Evolutionary conservation across 2,329 filamentous ascomycete species (phyloP), one percentile per base, ranked within the genome.

Genomic region (Alternaria triticimaculans): DNA sequence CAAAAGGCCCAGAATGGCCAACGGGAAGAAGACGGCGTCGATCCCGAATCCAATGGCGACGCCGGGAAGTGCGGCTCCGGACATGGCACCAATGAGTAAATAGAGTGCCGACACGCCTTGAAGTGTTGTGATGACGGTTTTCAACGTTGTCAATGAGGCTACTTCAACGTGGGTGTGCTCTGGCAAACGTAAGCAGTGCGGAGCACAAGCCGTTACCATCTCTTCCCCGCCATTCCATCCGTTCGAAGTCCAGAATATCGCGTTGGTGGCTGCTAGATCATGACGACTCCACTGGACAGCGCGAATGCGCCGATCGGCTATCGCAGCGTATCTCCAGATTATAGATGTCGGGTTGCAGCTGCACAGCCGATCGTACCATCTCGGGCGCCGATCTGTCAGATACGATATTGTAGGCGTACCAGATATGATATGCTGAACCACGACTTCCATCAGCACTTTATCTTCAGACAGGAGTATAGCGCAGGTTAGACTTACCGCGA

Each of bases 321-420:
- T 80, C 18, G 73, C 73, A 9, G 74, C 74, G 59, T 82, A 81
- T 1, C 78, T 75, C 76, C 78, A 81, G 15, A 80, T 33, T 11
- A 82, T 81, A 0, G 79, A 77, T 5, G 76, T 81, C 1, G 79
- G 79, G 58, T 80, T 81, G 49, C 74, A 80, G 44, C 69, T 70
- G 14, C 67, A 66, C 1, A 80, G 37, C 4, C 58, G 45, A 11
- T 80, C 75, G 60, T 76, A 70, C 79, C 76, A 80, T 20, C 30
- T 61, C 1, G 76, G 77, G 10, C 50, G 56, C 5, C 25, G 43
- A 12, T 56, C 11, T 18, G 46, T 51, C 20, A 79, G 56, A 64
- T 72, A 68, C 0, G 72, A 68, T 11, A 66, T 41, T 4, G 51
- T 54, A 21, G 76, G 75, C 0, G 71, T 62, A 0, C 76, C 78